phyloP scores from a whole-genome alignment of 768 basidiomycete species.

The Hebeloma cylindrosporum region DNA sequence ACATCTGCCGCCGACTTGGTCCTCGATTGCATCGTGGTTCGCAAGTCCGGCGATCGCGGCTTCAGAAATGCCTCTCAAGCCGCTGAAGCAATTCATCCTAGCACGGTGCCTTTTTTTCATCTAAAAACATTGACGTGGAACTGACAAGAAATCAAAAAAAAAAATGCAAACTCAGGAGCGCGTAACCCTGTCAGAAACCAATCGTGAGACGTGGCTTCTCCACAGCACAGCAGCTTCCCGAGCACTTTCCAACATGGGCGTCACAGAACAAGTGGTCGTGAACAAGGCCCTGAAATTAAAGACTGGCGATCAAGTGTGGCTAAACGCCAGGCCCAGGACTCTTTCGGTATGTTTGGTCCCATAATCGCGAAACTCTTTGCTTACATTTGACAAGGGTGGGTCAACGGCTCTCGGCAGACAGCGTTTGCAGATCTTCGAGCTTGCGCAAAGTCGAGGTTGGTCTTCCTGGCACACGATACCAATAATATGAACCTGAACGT shows the following conservation, averaged over 20 bases:
- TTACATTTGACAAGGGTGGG: constrained; percentile 61
- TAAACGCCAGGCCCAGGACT: constrained; percentile 48
- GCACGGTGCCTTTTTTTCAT: too few relatives aligned
- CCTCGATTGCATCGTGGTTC: constrained; percentile 49
- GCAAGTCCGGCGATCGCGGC: constrained; percentile 35
- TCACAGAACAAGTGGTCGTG: constrained; percentile 20
- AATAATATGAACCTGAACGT: constrained; percentile 9
- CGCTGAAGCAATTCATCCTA: too few relatives aligned
- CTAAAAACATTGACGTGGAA: too few relatives aligned
- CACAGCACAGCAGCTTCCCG: constrained; percentile 31
- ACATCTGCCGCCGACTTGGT: constrained; percentile 31
- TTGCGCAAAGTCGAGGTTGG: constrained; percentile 64
- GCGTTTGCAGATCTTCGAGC: constrained; percentile 64
- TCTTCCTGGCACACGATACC: constrained; percentile 12
- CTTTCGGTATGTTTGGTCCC: constrained; percentile 50
- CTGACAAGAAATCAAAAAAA: too few relatives aligned
- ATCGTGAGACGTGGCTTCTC: constrained; percentile 47
- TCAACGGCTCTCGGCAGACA: constrained; percentile 78
- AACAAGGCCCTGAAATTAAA: constrained; percentile 39
- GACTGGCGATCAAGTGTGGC: constrained; percentile 57
- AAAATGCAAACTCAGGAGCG: constrained; percentile 41
- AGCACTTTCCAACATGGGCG: constrained; percentile 19
- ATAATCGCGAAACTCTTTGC: constrained; percentile 9
- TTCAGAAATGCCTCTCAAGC: constrained; percentile 44
- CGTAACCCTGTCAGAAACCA: constrained; percentile 47